phyloP scores from a whole-genome alignment of 352 stramenopile genomes.

The Phytopythium delawarense region DNA sequence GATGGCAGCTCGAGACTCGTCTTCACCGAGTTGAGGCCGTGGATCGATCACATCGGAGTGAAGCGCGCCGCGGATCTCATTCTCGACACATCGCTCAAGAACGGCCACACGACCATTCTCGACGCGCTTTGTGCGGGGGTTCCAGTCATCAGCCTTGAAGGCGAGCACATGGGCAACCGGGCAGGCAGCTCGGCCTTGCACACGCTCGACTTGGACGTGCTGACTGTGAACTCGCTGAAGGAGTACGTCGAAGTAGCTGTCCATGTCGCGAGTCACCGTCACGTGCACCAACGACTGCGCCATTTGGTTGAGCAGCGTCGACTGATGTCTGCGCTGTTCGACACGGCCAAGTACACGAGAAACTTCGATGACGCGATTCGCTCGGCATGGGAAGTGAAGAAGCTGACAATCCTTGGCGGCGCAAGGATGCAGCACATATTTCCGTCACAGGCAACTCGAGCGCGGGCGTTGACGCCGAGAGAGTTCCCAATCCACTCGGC shows the following conservation, averaged over 20 bases:
- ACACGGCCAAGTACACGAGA: slow-evolving; percentile 47
- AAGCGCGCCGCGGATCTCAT: slow-evolving; percentile 73
- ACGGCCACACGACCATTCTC: slow-evolving; percentile 78
- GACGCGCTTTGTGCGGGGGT: slow-evolving; percentile 79
- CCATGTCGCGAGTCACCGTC: slow-evolving; percentile 28
- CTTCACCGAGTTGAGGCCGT: slow-evolving; percentile 55
- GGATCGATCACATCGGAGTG: slow-evolving; percentile 72
- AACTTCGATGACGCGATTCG: slow-evolving; percentile 48
- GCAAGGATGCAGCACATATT: slow-evolving; percentile 34
- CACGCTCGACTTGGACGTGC: slow-evolving; percentile 40
- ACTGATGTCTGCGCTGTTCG: slow-evolving; percentile 51
- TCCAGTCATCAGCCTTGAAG: slow-evolving; percentile 66
- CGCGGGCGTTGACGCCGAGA: slow-evolving; percentile 16
- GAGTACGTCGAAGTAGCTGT: slow-evolving; percentile 81
- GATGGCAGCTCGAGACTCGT: slow-evolving; percentile 43
- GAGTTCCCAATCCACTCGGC: slow-evolving; percentile 35
- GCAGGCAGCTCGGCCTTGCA: slow-evolving; percentile 52
- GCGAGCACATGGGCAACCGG: slow-evolving; percentile 65
- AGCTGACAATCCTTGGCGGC: slow-evolving; percentile 11
- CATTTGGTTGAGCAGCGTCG: slow-evolving; percentile 37
- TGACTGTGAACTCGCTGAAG: slow-evolving; percentile 66
- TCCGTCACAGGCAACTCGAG: slow-evolving; percentile 11
- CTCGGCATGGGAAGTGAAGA: slow-evolving; percentile 41
- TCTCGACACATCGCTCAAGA: slow-evolving; percentile 82
- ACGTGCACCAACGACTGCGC: slow-evolving; percentile 33